These are phyloP conservation scores for Larix sibirica DNA, from an alignment of 83 land plant species.

Conservation along the genomic window DNA sequence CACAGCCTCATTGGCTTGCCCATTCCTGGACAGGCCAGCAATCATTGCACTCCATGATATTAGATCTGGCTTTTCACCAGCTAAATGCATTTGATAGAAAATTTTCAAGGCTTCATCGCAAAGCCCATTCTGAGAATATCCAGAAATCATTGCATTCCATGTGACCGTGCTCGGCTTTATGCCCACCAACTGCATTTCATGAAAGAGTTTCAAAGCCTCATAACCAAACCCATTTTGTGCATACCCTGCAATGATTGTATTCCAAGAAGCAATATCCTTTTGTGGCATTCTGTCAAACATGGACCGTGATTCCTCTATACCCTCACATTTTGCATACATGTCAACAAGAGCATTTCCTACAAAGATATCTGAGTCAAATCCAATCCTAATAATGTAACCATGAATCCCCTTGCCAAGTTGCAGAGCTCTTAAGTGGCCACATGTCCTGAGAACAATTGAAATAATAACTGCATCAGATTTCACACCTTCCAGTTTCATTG, in stretches of 20 bases:
- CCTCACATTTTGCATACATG: conserved; percentile 8
- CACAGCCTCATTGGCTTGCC: no score
- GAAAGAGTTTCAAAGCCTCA: neutral
- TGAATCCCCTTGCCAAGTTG: conserved; percentile 1
- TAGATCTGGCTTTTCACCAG: neutral
- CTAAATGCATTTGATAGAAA: neutral
- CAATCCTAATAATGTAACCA: neutral
- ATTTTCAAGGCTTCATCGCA: neutral
- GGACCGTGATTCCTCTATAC: neutral
- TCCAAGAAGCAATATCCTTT: conserved; percentile 1
- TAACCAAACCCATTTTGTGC: neutral
- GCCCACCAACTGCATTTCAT: conserved; percentile 9
- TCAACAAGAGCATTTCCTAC: conserved; percentile 5
- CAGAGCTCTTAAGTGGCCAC: neutral
- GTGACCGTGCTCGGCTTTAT: conserved; percentile 12
- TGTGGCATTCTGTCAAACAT: conserved; percentile 1
- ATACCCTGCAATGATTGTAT: neutral
- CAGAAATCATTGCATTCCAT: conserved; percentile 5
- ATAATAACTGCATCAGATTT: neutral
- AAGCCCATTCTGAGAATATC: neutral
- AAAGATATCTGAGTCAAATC: conserved; percentile 9
- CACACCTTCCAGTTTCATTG: neutral
- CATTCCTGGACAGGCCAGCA: no score
- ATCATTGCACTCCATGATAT: neutral
- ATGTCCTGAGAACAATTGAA: neutral